These are phyloP conservation scores for Cucurbita maxima DNA, from an alignment of 306 rosid species.

Conservation along the genomic window DNA sequence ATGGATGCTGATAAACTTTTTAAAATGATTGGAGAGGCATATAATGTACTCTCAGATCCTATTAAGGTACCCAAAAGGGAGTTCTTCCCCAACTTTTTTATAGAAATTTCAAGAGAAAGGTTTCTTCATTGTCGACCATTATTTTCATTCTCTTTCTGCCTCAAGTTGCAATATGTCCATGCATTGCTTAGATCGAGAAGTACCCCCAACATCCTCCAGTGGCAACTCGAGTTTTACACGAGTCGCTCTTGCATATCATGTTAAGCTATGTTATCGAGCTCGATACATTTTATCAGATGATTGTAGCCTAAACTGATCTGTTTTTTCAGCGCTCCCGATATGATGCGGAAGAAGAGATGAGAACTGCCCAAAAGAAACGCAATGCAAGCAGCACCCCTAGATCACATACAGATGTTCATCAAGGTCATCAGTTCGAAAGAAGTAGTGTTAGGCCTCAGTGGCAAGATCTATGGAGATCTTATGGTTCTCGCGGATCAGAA, in stretches of 20 bases:
- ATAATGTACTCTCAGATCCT: slow-evolving; percentile 56
- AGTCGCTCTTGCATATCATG: background rate
- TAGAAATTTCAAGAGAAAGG: background rate
- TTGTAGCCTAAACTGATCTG: background rate
- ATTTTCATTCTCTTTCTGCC: slow-evolving; percentile 1
- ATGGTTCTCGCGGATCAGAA: slow-evolving; percentile 45
- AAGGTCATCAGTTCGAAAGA: slow-evolving; percentile 47
- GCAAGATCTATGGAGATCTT: slow-evolving; percentile 59
- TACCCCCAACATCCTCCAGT: too few species aligned
- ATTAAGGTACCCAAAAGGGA: slow-evolving; percentile 34
- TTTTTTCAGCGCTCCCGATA: slow-evolving; percentile 59
- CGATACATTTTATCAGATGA: background rate
- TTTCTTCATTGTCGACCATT: background rate
- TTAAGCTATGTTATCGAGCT: background rate
- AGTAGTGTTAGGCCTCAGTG: slow-evolving; percentile 43
- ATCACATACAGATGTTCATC: slow-evolving; percentile 45
- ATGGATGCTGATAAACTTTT: slow-evolving; percentile 71
- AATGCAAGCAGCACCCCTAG: slow-evolving; percentile 44
- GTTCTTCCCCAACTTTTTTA: background rate
- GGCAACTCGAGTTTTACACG: background rate
- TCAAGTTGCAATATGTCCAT: background rate
- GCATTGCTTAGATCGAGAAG: background rate
- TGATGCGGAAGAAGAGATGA: slow-evolving; percentile 81
- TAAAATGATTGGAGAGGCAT: slow-evolving; percentile 85
- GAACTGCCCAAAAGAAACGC: slow-evolving; percentile 59